phyloP scores from a whole-genome alignment of 2,329 filamentous ascomycete genomes.

The Exophiala sp. region DNA sequence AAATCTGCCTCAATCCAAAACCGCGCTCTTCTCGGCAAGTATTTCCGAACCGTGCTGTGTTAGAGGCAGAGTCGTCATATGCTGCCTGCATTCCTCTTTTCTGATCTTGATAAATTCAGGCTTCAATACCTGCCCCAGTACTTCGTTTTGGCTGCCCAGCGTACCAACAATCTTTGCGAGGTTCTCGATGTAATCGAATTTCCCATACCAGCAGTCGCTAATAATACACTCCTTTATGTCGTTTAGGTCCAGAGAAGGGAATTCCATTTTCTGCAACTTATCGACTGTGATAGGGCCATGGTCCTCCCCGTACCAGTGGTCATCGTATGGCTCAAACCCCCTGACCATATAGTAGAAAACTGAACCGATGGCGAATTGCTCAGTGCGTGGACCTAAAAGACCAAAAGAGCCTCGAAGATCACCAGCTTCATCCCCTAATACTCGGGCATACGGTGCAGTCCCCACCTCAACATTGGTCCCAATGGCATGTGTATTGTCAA shows the following conservation, averaged over 20 bases:
- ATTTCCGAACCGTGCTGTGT: no score
- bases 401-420: conserved; percentile 1
- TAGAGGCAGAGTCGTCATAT: no score
- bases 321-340: conserved; percentile 10
- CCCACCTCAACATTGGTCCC: conserved; percentile 2
- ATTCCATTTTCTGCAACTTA: conserved; percentile 5
- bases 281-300: conserved; percentile 5
- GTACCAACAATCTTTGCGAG: no score
- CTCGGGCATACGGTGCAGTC: conserved; percentile 1
- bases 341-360: conserved; percentile 7
- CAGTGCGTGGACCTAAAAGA: conserved; percentile 6
- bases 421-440: conserved; percentile 9
- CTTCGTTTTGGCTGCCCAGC: no score
- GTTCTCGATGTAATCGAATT: no score
- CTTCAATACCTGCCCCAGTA: no score
- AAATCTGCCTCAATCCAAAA: no score
- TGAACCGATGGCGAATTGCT: conserved; percentile 10
- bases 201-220: neutral
- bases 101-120: no score
- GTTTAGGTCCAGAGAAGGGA: neutral
- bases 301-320: conserved; percentile 3
- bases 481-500: conserved; percentile 13
- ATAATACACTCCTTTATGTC: neutral
- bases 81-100: no score
- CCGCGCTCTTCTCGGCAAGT: no score